Conservation (phyloP, 768 basidiomycete species). For the Cystofilobasidium capitatum region DNA sequence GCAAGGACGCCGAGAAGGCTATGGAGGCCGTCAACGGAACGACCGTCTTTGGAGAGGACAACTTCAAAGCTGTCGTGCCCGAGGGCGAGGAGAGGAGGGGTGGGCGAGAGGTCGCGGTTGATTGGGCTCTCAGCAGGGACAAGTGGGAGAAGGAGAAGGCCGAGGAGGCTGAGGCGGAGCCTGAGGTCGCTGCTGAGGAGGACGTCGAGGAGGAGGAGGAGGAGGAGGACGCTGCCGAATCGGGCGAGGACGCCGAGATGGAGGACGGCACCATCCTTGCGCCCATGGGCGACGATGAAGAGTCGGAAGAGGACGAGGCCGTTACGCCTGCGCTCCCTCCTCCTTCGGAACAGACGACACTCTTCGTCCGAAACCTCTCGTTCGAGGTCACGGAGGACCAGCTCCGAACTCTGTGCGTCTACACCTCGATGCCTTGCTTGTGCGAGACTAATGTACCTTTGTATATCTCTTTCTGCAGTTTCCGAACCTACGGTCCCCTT, state of each 20-base stretch:
- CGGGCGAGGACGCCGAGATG: constrained; percentile 32
- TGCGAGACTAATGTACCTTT: not conserved
- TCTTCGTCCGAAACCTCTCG: constrained; percentile 89
- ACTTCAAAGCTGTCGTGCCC: constrained; percentile 49
- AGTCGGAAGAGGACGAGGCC: constrained; percentile 40
- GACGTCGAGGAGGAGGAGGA: constrained; percentile 35
- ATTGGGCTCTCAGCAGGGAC: constrained; percentile 92
- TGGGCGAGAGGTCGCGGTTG: constrained; percentile 70
- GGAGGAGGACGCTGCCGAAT: constrained; percentile 32
- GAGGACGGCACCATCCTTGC: constrained; percentile 28
- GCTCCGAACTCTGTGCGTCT: constrained; percentile 64
- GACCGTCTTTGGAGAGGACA: constrained; percentile 51
- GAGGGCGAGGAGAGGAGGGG: constrained; percentile 46
- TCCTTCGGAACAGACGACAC: constrained; percentile 77
- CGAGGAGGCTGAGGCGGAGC: constrained; percentile 33
- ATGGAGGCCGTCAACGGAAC: constrained; percentile 71
- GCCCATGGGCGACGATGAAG: constrained; percentile 30
- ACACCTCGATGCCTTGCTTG: not conserved
- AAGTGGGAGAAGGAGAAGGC: constrained; percentile 71
- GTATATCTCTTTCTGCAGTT: constrained; percentile 46
- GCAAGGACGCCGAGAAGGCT: constrained; percentile 73
- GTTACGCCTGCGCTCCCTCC: constrained; percentile 52
- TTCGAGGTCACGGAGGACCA: constrained; percentile 91
- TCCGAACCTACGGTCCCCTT: constrained; percentile 81
- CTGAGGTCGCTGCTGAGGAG: constrained; percentile 32